A percentile compares a stretch with the other conserved stretches of the same genome.
phyloP scores from a whole-genome alignment of 2,329 filamentous ascomycete genomes.

The Monosporascus sp. region DNA sequence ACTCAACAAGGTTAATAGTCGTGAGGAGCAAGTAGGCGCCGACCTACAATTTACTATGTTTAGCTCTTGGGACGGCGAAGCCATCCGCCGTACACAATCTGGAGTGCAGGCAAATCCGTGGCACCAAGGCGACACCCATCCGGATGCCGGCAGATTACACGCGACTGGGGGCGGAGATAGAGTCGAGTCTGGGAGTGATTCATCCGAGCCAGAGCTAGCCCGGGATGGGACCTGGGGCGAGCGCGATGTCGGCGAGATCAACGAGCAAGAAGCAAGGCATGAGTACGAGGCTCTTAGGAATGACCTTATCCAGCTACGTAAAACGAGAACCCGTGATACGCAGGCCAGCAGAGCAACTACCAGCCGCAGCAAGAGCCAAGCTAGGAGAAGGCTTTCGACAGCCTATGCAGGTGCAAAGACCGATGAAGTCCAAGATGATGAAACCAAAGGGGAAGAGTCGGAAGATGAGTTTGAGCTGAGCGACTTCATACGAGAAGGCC shows the following conservation, averaged over 20 bases:
- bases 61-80: conserved; percentile 26
- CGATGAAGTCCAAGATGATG: conserved; percentile 27
- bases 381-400: conserved; percentile 4
- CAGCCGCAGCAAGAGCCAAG: conserved; percentile 2
- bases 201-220: conserved; percentile 1
- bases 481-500: conserved; percentile 67
- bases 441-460: conserved; percentile 39
- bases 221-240: conserved; percentile 33
- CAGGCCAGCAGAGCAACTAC: conserved; percentile 19
- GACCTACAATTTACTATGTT: conserved; percentile 22
- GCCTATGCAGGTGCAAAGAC: conserved; percentile 17
- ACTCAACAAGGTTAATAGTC: neutral
- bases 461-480: conserved; percentile 63
- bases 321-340: conserved; percentile 30
- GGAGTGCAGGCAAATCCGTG: conserved; percentile 20
- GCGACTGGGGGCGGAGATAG: conserved; percentile 1
- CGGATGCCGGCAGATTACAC: conserved; percentile 9
- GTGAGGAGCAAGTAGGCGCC: neutral
- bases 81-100: conserved; percentile 28
- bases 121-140: conserved; percentile 17
- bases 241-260: conserved; percentile 29
- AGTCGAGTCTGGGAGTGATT: conserved; percentile 6
- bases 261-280: conserved; percentile 28
- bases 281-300: conserved; percentile 31
- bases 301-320: conserved; percentile 30